These are phyloP conservation scores for Thelephora ganbajun DNA, from an alignment of 768 basidiomycete genomes.

Conservation along the genomic window DNA sequence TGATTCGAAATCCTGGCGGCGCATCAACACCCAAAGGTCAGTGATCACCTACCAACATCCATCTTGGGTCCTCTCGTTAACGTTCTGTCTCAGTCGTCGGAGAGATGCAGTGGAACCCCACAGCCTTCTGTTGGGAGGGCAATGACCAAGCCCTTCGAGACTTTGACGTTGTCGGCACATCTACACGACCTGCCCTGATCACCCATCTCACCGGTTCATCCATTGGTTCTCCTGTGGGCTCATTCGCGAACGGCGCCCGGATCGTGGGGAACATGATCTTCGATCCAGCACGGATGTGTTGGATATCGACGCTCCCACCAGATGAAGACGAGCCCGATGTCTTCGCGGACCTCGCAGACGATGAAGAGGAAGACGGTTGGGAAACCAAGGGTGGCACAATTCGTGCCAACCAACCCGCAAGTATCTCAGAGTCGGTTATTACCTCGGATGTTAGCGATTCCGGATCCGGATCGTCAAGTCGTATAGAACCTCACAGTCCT, in stretches of 20 bases:
- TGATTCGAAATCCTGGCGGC: constrained; percentile 76
- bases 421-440: constrained; percentile 19
- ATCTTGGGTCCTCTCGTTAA: constrained; percentile 6
- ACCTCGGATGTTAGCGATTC: constrained; percentile 15
- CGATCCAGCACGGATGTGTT: constrained; percentile 89
- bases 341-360: constrained; percentile 87
- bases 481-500: constrained; percentile 40
- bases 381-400: constrained; percentile 72
- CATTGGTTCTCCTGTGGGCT: constrained; percentile 62
- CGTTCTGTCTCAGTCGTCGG: constrained; percentile 55
- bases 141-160: constrained; percentile 87
- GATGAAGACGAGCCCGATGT: constrained; percentile 93
- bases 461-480: constrained; percentile 17
- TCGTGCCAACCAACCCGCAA: constrained; percentile 35
- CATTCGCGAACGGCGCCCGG: constrained; percentile 64
- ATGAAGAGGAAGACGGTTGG: constrained; percentile 66
- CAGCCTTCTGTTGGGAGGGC: constrained; percentile 86
- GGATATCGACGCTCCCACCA: constrained; percentile 74
- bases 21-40: constrained; percentile 57
- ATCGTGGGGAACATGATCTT: constrained; percentile 98
- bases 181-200: constrained; percentile 88
- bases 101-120: constrained; percentile 97
- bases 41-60: not conserved
- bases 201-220: constrained; percentile 87
- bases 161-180: constrained; percentile 73